These are phyloP conservation scores for Arachis stenosperma DNA, from an alignment of 306 rosid genomes.

Conservation along the genomic window DNA sequence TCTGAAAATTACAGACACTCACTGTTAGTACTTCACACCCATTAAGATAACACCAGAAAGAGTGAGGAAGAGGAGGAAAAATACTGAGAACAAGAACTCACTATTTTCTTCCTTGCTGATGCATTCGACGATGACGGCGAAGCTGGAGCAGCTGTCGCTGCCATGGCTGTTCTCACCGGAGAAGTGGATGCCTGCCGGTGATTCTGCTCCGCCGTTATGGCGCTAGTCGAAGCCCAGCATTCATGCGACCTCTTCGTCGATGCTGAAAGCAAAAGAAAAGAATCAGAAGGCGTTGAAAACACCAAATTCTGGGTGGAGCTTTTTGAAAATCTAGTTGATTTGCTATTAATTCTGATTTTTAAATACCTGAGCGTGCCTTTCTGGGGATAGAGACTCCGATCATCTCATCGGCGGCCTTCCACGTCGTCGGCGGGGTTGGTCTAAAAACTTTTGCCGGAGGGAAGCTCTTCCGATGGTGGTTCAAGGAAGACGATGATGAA, in stretches of 20 bases:
- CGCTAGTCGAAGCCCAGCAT: constrained; percentile 73
- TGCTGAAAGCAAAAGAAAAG: constrained; percentile 44
- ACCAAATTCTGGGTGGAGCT: not conserved
- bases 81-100: constrained; percentile 45
- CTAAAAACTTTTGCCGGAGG: constrained; percentile 79
- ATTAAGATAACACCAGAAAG: not conserved
- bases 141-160: constrained; percentile 51
- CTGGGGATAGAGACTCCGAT: constrained; percentile 91
- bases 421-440: constrained; percentile 61
- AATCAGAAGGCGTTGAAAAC: not conserved
- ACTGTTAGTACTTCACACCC: constrained; percentile 42
- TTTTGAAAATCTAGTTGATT: not conserved
- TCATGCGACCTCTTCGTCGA: constrained; percentile 96
- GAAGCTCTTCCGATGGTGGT: constrained; percentile 78
- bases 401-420: constrained; percentile 96
- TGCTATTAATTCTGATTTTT: not conserved
- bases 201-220: constrained; percentile 60
- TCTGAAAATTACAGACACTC: constrained; percentile 48
- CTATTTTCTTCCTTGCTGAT: constrained; percentile 76
- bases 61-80: not conserved
- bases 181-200: constrained; percentile 78
- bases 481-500: constrained; percentile 48
- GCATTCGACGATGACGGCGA: constrained; percentile 89
- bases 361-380: constrained; percentile 92
- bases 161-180: constrained; percentile 62